Base-by-base conservation (phyloP, 225 moss, liverwort and hornwort genomes). In the Asterella californica region DNA sequence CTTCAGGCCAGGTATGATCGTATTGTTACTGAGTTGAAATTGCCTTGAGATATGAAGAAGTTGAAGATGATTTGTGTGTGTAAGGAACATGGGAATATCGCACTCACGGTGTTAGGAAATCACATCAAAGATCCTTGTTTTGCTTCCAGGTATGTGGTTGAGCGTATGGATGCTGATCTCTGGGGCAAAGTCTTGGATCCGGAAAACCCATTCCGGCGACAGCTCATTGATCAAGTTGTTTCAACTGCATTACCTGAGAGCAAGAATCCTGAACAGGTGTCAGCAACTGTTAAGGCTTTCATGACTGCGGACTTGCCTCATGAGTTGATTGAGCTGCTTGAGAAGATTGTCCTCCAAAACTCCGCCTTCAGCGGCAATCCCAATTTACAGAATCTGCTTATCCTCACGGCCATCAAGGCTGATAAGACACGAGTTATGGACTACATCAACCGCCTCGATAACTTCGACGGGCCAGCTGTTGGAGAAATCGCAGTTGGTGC, bases 231-330 rank as follows among this genome's bases (percentile, higher is more conserved):
- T 83, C 99, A 95, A 88, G 99, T 95, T 34, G 99, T 99, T 52
- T 99, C 99, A 48, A 99, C 99, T 68, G 99, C 99, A 34, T 85
- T 99, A 66, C 99, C 99, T 64, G 99, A 99, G 86, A 99, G 99
- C 86, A 95, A 93, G 86, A 92, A 86, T 77, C 99, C 99, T 70
- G 99, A 99, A 83, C 99, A 99, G 82, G 99, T 99, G 68, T 99
- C 99, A 42, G 99, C 95, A n/a, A 95, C 99, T 46, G 99, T 99
- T 15, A 99, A 99, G 90, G 99, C 99, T 27, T 99, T 99, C 84
- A 99, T 99, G 99, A 95, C 99, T 67, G 99, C 99, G 45, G 95
- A 99, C 81, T 86, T 99, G 72, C 99, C 99, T 21, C 95, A 99
- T 80, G 99, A 99, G 81, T 81, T 99, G 86, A 99, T 99, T 47